Base-by-base conservation (phyloP, 805 yeast species). In the Candida ponderosae region DNA sequence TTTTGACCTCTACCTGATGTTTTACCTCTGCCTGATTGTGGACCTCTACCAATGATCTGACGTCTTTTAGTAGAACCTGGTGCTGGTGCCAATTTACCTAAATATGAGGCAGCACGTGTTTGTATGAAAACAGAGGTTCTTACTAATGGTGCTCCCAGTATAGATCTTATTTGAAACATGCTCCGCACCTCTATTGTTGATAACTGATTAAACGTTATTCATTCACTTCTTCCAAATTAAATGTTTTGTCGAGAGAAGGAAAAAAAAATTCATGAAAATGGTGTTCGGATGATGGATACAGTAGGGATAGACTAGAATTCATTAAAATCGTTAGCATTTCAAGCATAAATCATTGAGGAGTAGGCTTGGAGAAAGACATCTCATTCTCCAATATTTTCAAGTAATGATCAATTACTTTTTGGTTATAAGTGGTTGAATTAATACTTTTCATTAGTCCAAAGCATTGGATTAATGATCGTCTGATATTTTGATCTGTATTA, bases 1-100 rank as follows among this genome's bases (percentile, higher is more conserved):
- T 93, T 93, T 54, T 86, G 95, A 70, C 98, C 98, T 60, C 97
- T 74, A 34, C 96, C 95, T 6, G 97, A 78, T 4, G 97, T 93
- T 62, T 90, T 89, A 66, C 98, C 98, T 47, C 74, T 69, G 17
- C 88, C 87, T 28, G 94, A 81, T 31, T 94, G 88, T 18, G 96
- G 95, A 65, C 97, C 97, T 67, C 98, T 79, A 62, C 98, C 98
- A 11, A 90, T 69, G 60, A 96, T 73, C 54, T 79, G 84, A 53
- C 69, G 71, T 15, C 68, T 59, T 35, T 64, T 66, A 31, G 77
- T 79, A 0, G 90, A 76, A 33, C 81, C 79, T 30, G 67, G 67
- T 4, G 79, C 68, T 9, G 89, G 87, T 29, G 66, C 60, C 45
- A 82, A 65, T 21, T 56, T 57, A 3, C 83, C 76, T 44, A 82